Evolutionary conservation across 768 basidiomycete species (phyloP).

Genomic region (Boletus sp.): DNA sequence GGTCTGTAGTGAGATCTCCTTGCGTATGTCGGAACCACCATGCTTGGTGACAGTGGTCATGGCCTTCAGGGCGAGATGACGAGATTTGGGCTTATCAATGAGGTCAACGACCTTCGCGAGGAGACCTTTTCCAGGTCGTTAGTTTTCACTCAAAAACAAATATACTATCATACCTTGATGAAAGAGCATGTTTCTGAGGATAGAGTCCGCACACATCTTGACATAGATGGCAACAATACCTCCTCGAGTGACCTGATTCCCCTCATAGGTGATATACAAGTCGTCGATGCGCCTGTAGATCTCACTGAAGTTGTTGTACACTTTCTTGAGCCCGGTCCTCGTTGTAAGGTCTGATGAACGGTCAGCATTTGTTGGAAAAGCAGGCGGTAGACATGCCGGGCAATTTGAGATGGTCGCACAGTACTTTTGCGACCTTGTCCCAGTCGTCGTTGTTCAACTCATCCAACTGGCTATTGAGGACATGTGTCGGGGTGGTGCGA

Average conservation of each 20-base stretch:
- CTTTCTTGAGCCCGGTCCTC: conserved; percentile 63
- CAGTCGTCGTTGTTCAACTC: conserved; percentile 40
- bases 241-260: conserved; percentile 45
- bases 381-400: conserved; percentile 41
- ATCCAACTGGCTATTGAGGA: background rate
- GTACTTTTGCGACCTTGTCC: conserved; percentile 41
- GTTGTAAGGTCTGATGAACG: background rate
- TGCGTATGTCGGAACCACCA: conserved; percentile 46
- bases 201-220: conserved; percentile 56
- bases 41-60: conserved; percentile 58
- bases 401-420: conserved; percentile 48
- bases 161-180: conserved; percentile 37
- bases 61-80: conserved; percentile 51
- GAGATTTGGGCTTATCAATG: conserved; percentile 43
- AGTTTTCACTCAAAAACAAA: background rate
- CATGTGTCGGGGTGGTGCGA: background rate
- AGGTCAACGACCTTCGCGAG: conserved; percentile 53
- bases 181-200: conserved; percentile 58
- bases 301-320: conserved; percentile 52
- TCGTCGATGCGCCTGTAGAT: conserved; percentile 49
- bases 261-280: conserved; percentile 40
- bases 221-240: conserved; percentile 59
- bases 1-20: conserved; percentile 44
- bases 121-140: conserved; percentile 39
- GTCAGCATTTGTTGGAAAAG: background rate